Evolutionary conservation across 208 protist species (phyloP).

Genomic region (Trypanosoma congolense): DNA sequence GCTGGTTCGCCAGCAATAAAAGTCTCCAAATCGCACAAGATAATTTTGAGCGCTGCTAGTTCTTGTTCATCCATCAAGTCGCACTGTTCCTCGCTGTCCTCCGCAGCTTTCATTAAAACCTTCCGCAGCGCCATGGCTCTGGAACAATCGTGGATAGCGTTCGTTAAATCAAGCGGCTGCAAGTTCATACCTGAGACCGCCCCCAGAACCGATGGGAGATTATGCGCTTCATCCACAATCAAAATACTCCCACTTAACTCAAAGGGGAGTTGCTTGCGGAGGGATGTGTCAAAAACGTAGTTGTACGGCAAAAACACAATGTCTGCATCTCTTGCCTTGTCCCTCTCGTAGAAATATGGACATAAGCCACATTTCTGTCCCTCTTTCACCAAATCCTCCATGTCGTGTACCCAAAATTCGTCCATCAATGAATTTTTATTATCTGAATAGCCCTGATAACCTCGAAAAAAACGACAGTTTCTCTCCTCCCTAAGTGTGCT

Average conservation of each 20-base stretch:
- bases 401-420: slow-evolving; percentile 74
- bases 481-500: slow-evolving; percentile 57
- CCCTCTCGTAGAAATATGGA: slow-evolving; percentile 93
- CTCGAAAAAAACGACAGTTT: slow-evolving; percentile 69
- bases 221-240: slow-evolving; percentile 97
- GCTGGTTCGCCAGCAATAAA: slow-evolving; percentile 31
- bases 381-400: slow-evolving; percentile 90
- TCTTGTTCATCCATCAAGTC: slow-evolving; percentile 50
- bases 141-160: slow-evolving; percentile 76
- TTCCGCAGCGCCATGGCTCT: slow-evolving; percentile 61
- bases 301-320: slow-evolving; percentile 98
- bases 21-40: slow-evolving; percentile 51
- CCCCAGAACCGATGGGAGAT: slow-evolving; percentile 83
- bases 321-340: slow-evolving; percentile 77
- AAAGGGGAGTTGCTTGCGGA: slow-evolving; percentile 86
- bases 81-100: slow-evolving; percentile 8
- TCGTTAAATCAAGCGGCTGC: slow-evolving; percentile 59
- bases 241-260: slow-evolving; percentile 80
- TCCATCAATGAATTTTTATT: slow-evolving; percentile 11
- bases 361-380: slow-evolving; percentile 82
- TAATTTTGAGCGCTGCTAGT: slow-evolving; percentile 70
- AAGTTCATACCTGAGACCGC: slow-evolving; percentile 57
- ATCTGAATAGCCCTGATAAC: slow-evolving; percentile 27
- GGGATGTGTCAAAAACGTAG: slow-evolving; percentile 92
- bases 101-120: slow-evolving; percentile 17